Percentiles rank a stretch among this genome's conserved stretches.
Conservation (phyloP, 108 stramenopile species). For the Cyclotella sp. region DNA sequence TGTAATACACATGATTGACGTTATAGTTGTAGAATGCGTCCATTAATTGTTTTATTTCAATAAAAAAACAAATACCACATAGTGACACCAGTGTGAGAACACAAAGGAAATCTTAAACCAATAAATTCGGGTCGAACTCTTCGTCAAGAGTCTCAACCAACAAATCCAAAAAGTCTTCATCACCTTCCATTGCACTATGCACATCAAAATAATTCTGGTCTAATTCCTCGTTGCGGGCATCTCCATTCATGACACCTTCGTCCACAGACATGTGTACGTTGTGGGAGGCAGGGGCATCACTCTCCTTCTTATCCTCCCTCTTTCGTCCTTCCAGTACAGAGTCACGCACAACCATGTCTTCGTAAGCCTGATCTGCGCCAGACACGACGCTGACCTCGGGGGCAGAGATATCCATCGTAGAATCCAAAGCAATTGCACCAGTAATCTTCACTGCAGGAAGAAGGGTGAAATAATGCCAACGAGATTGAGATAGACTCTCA, state of each 20-base stretch:
- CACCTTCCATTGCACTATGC: slow-evolving; percentile 6
- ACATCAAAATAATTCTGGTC: background rate
- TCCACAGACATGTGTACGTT: too few relatives aligned
- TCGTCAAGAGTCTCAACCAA: slow-evolving; percentile 43
- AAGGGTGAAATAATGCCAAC: slow-evolving; percentile 7
- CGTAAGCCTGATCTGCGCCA: background rate
- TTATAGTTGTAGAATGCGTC: too few relatives aligned
- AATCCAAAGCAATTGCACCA: slow-evolving; percentile 41
- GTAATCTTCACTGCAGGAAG: slow-evolving; percentile 60
- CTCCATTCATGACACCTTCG: background rate
- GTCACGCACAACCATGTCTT: background rate
- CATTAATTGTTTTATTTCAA: too few relatives aligned
- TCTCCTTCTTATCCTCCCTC: background rate
- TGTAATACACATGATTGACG: too few relatives aligned
- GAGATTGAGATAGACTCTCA: background rate
- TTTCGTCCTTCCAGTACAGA: background rate
- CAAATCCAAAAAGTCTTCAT: slow-evolving; percentile 43
- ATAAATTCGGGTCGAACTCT: slow-evolving; percentile 36
- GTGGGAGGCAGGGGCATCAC: too few relatives aligned
- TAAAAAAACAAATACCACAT: background rate
- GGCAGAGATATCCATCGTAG: background rate
- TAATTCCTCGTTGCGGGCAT: background rate
- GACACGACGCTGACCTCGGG: background rate
- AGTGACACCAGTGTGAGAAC: background rate
- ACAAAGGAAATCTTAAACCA: background rate